phyloP scores from a whole-genome alignment of 1,284 basidiomycete genomes.

The Trichosporon inkin region DNA sequence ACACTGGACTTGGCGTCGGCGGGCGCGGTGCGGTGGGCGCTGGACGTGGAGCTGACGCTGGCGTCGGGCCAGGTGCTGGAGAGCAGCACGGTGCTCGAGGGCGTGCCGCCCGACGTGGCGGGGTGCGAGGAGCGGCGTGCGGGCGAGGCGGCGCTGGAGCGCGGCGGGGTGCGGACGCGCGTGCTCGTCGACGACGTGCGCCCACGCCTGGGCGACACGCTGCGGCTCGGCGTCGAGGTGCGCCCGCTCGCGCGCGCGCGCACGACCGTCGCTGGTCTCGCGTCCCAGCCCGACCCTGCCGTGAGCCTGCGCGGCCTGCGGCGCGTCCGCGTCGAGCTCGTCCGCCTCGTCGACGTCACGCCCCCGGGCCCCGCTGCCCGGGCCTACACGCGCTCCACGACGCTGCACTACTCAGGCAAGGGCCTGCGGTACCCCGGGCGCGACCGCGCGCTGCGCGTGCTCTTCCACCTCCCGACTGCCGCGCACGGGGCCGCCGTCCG shows the following conservation, averaged over 20 bases:
- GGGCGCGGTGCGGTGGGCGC: conserved; percentile 31
- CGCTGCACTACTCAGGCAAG: conserved; percentile 43
- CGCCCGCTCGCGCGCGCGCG: conserved; percentile 29
- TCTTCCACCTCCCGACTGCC: conserved; percentile 46
- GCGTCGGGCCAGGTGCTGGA: conserved; percentile 24
- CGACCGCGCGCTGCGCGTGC: conserved; percentile 30
- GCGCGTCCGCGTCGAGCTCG: conserved; percentile 44
- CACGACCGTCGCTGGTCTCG: conserved; percentile 32
- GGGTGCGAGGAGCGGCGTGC: background rate
- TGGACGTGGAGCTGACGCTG: conserved; percentile 31
- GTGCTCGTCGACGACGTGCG: conserved; percentile 33
- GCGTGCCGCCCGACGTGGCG: conserved; percentile 36
- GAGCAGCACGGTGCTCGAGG: conserved; percentile 35
- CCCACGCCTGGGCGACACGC: conserved; percentile 35
- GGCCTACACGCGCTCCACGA: background rate
- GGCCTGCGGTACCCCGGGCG: conserved; percentile 46
- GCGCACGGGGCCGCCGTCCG: conserved; percentile 27
- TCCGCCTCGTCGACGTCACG: conserved; percentile 32
- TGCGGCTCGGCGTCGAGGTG: conserved; percentile 44
- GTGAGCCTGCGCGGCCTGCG: conserved; percentile 37
- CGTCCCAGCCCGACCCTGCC: conserved; percentile 32
- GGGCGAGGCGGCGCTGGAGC: conserved; percentile 28
- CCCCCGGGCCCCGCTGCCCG: conserved; percentile 9
- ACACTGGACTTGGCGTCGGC: conserved; percentile 37
- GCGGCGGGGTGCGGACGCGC: conserved; percentile 31